A percentile compares a stretch with the other conserved stretches of the same genome.
phyloP scores from a whole-genome alignment of 1,284 basidiomycete species.

The Cutaneotrichosporon sp. region DNA sequence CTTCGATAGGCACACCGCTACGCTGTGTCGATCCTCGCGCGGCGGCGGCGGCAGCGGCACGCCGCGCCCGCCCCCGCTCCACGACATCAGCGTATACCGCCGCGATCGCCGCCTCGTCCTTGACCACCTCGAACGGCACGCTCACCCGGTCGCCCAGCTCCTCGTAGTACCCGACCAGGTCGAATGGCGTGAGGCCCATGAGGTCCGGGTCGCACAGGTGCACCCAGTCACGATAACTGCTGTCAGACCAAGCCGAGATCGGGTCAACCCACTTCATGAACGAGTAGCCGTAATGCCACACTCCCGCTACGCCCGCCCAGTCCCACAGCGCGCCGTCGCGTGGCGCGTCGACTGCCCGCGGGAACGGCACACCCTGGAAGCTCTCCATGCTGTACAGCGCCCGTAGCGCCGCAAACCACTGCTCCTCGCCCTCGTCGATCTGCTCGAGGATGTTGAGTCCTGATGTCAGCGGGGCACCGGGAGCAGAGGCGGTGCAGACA shows the following conservation, averaged over 20 bases:
- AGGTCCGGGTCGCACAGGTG: slow-evolving; percentile 32
- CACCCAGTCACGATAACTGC: slow-evolving; percentile 42
- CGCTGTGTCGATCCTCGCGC: too few species aligned
- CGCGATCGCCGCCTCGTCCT: too few species aligned
- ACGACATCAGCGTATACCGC: too few species aligned
- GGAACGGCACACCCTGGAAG: too few species aligned
- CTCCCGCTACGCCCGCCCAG: slow-evolving; percentile 38
- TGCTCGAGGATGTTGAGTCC: slow-evolving; percentile 36
- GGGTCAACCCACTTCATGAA: slow-evolving; percentile 37
- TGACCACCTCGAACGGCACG: too few species aligned
- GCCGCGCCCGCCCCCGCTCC: too few species aligned
- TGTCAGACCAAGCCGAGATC: neutral
- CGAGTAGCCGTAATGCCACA: slow-evolving; percentile 42
- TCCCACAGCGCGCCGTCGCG: slow-evolving; percentile 29
- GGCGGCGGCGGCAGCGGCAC: too few species aligned
- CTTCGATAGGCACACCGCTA: too few species aligned
- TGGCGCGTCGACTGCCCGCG: slow-evolving; percentile 17
- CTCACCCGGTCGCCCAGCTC: slow-evolving; percentile 31
- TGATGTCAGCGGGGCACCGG: slow-evolving; percentile 7
- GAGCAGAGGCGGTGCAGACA: too few species aligned
- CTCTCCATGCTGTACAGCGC: slow-evolving; percentile 2
- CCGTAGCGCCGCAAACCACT: slow-evolving; percentile 26
- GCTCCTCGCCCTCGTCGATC: slow-evolving; percentile 23
- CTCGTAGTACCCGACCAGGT: slow-evolving; percentile 35
- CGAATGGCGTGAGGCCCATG: slow-evolving; percentile 19